Evolutionary conservation across 768 basidiomycete genomes (phyloP).

Genomic region (Xerocomus potaroensis): DNA sequence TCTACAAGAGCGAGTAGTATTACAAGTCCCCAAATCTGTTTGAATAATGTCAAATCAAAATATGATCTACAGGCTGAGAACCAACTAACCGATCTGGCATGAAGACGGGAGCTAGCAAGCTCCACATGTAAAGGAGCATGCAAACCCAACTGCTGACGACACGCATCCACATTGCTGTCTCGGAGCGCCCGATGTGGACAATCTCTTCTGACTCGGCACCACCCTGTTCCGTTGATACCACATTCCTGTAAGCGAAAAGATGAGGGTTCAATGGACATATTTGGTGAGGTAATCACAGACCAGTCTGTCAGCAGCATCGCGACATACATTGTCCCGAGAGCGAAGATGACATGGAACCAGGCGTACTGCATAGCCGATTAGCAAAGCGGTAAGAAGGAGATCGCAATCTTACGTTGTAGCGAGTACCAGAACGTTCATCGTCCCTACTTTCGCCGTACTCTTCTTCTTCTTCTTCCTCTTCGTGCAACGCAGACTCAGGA

Average conservation of each 20-base stretch:
- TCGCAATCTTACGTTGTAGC: constrained; percentile 81
- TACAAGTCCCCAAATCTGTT: constrained; percentile 26
- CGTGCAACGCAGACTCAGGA: constrained; percentile 82
- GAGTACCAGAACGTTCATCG: constrained; percentile 89
- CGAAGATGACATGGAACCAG: constrained; percentile 99
- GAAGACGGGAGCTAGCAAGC: constrained; percentile 81
- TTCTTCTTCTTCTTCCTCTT: constrained; percentile 77
- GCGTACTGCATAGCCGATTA: constrained; percentile 60
- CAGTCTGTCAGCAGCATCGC: constrained; percentile 97
- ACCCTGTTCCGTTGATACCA: constrained; percentile 55
- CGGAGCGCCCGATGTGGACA: constrained; percentile 92
- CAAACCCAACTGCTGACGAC: constrained; percentile 96
- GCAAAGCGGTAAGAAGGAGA: neutral
- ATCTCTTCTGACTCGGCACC: constrained; percentile 54
- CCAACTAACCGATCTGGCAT: constrained; percentile 78
- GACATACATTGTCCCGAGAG: constrained; percentile 95
- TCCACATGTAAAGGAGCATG: constrained; percentile 82
- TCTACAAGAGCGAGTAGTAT: neutral
- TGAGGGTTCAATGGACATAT: neutral
- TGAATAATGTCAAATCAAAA: constrained; percentile 8
- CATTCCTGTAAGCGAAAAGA: constrained; percentile 49
- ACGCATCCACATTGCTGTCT: constrained; percentile 99
- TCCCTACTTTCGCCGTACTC: constrained; percentile 73
- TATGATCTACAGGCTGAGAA: neutral
- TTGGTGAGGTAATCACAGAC: constrained; percentile 45